A percentile compares a stretch with the other conserved stretches of the same genome.
These are phyloP conservation scores for Solanum habrochaites DNA, from an alignment of 257 asterid species.

Conservation along the genomic window DNA sequence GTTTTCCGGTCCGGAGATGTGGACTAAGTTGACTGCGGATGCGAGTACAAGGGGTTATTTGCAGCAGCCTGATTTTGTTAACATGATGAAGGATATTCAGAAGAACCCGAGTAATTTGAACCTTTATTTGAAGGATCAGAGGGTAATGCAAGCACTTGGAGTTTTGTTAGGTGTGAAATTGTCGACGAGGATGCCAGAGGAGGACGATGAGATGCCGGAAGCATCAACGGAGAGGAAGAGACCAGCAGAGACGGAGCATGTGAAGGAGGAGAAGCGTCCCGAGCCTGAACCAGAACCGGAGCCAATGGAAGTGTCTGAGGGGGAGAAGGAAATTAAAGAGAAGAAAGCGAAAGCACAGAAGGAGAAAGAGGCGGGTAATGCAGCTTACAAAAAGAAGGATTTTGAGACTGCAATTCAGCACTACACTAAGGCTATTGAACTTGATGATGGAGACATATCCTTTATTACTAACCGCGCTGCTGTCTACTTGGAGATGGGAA, in stretches of 20 bases:
- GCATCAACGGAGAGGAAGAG: slow-evolving; percentile 39
- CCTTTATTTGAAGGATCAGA: slow-evolving; percentile 64
- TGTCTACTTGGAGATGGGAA: slow-evolving; percentile 87
- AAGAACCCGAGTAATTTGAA: slow-evolving; percentile 58
- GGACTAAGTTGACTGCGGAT: slow-evolving; percentile 67
- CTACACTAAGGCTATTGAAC: slow-evolving; percentile 64
- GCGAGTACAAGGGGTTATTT: slow-evolving; percentile 48
- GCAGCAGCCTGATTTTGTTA: slow-evolving; percentile 75
- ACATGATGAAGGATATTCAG: slow-evolving; percentile 83
- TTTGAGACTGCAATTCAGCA: slow-evolving; percentile 73
- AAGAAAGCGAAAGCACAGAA: slow-evolving; percentile 49
- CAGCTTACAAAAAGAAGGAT: slow-evolving; percentile 85
- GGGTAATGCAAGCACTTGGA: slow-evolving; percentile 82
- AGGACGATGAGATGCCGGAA: slow-evolving; percentile 34
- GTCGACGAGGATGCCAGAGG: slow-evolving; percentile 42
- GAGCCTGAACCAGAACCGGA: slow-evolving; percentile 38
- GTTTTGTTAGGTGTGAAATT: slow-evolving; percentile 57
- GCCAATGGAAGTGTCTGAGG: slow-evolving; percentile 34
- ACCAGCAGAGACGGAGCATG: slow-evolving; percentile 27
- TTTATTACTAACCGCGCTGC: slow-evolving; percentile 92
- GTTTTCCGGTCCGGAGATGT: slow-evolving; percentile 18
- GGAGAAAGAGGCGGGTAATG: slow-evolving; percentile 87
- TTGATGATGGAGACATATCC: slow-evolving; percentile 69
- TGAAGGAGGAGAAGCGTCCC: slow-evolving; percentile 35
- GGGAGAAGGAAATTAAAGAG: slow-evolving; percentile 47